A percentile compares a stretch with the other conserved stretches of the same genome.
These are phyloP conservation scores for Rugonectria rugulosa DNA, from an alignment of 2,329 filamentous ascomycete genomes.

Conservation along the genomic window DNA sequence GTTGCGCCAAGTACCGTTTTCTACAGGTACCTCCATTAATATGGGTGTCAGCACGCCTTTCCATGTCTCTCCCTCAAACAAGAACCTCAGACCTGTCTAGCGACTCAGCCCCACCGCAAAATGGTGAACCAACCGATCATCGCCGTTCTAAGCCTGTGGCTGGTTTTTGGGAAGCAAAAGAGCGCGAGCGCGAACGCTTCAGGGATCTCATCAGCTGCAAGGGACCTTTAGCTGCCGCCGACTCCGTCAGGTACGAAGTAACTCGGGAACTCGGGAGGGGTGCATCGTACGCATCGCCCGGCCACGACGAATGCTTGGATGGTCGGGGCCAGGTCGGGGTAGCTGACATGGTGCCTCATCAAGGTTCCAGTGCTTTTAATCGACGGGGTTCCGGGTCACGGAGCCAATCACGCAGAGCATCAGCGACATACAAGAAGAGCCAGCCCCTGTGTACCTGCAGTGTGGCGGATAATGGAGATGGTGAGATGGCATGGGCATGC, in stretches of 20 bases:
- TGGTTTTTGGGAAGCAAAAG: constrained; percentile 17
- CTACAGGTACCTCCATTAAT: constrained; percentile 9
- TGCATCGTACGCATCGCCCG: too few species aligned
- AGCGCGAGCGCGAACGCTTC: constrained; percentile 22
- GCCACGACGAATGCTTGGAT: too few species aligned
- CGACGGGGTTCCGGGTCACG: not conserved
- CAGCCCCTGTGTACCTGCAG: constrained; percentile 36
- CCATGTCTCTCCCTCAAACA: not conserved
- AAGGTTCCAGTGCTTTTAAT: too few species aligned
- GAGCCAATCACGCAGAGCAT: constrained; percentile 30
- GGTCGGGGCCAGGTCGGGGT: too few species aligned
- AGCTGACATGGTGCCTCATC: constrained; percentile 9
- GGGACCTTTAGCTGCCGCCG: constrained; percentile 23
- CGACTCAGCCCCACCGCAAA: constrained; percentile 14
- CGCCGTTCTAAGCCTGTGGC: constrained; percentile 28
- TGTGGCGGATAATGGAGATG: constrained; percentile 16
- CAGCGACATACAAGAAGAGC: constrained; percentile 2
- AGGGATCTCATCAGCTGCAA: constrained; percentile 30
- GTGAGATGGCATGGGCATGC: too few species aligned
- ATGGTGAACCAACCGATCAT: constrained; percentile 19
- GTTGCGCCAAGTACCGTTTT: constrained; percentile 12
- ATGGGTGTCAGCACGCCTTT: constrained; percentile 11
- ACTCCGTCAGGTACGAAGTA: constrained; percentile 21
- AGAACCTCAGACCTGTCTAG: constrained; percentile 1
- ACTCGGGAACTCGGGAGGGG: not conserved